phyloP scores from a whole-genome alignment of 345 rosid species.

The Arabidopsis suecica region DNA sequence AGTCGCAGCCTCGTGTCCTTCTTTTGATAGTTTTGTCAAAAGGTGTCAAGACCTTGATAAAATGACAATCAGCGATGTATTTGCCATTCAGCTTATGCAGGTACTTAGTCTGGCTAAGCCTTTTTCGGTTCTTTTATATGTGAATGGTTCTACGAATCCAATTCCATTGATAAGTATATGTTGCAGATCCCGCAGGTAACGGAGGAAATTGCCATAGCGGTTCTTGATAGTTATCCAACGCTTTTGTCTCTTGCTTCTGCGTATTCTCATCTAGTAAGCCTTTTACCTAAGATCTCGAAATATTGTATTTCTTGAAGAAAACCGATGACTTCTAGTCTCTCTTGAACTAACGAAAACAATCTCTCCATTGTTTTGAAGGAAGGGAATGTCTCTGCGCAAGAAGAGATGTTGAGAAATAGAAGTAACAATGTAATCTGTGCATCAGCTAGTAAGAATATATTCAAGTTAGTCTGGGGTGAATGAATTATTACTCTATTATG shows the following conservation, averaged over 20 bases:
- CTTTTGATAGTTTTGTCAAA: slow-evolving; percentile 62
- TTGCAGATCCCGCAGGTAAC: slow-evolving; percentile 86
- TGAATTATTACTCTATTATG: neutral
- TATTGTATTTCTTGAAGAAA: neutral
- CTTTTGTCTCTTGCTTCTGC: slow-evolving; percentile 78
- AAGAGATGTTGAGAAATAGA: slow-evolving; percentile 36
- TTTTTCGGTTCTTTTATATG: neutral
- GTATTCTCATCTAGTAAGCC: slow-evolving; percentile 72
- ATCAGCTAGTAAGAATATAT: slow-evolving; percentile 39
- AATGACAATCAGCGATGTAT: slow-evolving; percentile 86
- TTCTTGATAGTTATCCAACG: slow-evolving; percentile 83
- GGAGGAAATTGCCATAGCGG: slow-evolving; percentile 74
- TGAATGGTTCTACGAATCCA: neutral
- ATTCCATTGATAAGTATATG: neutral
- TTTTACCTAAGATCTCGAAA: neutral
- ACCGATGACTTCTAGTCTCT: neutral
- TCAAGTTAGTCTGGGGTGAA: slow-evolving; percentile 37
- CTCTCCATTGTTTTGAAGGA: slow-evolving; percentile 9
- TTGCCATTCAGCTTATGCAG: slow-evolving; percentile 96
- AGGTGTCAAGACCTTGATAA: slow-evolving; percentile 81
- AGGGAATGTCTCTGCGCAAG: slow-evolving; percentile 29
- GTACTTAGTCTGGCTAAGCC: slow-evolving; percentile 46
- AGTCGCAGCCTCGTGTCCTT: slow-evolving; percentile 52
- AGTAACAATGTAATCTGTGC: slow-evolving; percentile 32
- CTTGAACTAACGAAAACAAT: neutral